Evolutionary conservation across 208 protist species (phyloP).

Genomic region (Trypanosoma mega): DNA sequence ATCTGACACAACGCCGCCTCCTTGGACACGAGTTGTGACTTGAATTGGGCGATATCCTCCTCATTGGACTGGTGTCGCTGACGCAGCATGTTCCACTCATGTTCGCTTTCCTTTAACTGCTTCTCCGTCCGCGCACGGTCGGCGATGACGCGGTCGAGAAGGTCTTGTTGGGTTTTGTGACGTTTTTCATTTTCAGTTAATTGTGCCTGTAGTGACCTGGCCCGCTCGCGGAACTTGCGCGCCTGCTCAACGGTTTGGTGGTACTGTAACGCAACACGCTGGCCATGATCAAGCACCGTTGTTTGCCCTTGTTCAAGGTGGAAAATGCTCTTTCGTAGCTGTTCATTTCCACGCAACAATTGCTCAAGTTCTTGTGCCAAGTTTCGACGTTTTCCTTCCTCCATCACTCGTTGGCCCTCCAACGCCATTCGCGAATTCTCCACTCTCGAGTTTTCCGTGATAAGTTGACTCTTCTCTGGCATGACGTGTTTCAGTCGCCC

Average conservation of each 20-base stretch:
- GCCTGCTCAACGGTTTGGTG: slow-evolving; percentile 94
- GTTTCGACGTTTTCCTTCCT: slow-evolving; percentile 88
- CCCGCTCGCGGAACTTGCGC: slow-evolving; percentile 76
- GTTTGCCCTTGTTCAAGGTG: slow-evolving; percentile 90
- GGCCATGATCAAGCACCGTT: slow-evolving; percentile 72
- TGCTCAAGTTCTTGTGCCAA: slow-evolving; percentile 87
- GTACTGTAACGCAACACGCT: slow-evolving; percentile 78
- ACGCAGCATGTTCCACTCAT: slow-evolving; percentile 94
- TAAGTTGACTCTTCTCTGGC: slow-evolving; percentile 59
- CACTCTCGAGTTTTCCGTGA: slow-evolving; percentile 68
- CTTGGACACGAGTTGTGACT: slow-evolving; percentile 96
- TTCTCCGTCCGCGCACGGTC: slow-evolving; percentile 97
- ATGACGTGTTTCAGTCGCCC: slow-evolving; percentile 56
- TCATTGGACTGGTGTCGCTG: slow-evolving; percentile 93
- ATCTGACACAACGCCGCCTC: slow-evolving; percentile 89
- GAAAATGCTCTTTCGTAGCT: slow-evolving; percentile 90
- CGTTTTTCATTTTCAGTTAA: slow-evolving; percentile 90
- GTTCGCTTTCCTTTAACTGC: slow-evolving; percentile 94
- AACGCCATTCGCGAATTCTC: slow-evolving; percentile 44
- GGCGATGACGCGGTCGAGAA: slow-evolving; percentile 95
- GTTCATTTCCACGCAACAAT: slow-evolving; percentile 89
- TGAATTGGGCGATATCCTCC: slow-evolving; percentile 93
- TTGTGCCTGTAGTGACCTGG: slow-evolving; percentile 89
- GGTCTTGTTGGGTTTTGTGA: slow-evolving; percentile 95
- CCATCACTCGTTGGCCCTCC: slow-evolving; percentile 76